Evolutionary conservation across 495 filamentous ascomycete species (phyloP), one percentile per base, ranked within the genome.

Genomic region (Polyplosphaeria fusca): DNA sequence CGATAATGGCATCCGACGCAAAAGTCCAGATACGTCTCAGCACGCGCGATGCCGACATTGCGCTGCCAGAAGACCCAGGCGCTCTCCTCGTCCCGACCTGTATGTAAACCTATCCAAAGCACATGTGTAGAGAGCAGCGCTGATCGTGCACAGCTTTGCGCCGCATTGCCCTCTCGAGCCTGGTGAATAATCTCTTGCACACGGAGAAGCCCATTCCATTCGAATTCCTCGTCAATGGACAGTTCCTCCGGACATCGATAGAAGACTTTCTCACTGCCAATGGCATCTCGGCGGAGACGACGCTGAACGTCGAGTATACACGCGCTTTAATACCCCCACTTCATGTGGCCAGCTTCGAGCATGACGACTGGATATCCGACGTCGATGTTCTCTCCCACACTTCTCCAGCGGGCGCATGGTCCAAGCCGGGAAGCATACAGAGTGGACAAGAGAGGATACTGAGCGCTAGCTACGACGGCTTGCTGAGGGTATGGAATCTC

Each of bases 291-390:
- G 78, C 89, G 25, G 93, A 98, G 74, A 85, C 85, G 7, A 89
- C 84, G 2, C 73, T 98, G 25, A 86, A 85, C 27, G 80, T 98
- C 40, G 91, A 96, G 76, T 98, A 96, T 74, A 89, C 95, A 5
- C 85, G 89, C 55, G 91, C 89, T 48, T 74, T 94, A 47, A 84
- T 95, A 68, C 93, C 93, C 0, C 94, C 93, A 19, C 74, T 86
- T 12, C 87, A 89, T 68, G 82, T 91, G 38, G 82, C 91, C 4
- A 88, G 86, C 50, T 96, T 94, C 71, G 82, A 95, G 73, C 91
- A 97, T 68, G 91, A 96, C 65, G 92, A 96, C 66, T 98, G 93
- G 93, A 87, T 98, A 27, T 87, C 86, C 68, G 78, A 82, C n/a
- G 86, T 96, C n/a, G 89, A 96, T 65, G 82, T 95, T 3, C 79